A percentile compares a stretch with the other conserved stretches of the same genome.
Conservation (phyloP, 2,329 filamentous ascomycete species). For the Byssochlamys sp. region DNA sequence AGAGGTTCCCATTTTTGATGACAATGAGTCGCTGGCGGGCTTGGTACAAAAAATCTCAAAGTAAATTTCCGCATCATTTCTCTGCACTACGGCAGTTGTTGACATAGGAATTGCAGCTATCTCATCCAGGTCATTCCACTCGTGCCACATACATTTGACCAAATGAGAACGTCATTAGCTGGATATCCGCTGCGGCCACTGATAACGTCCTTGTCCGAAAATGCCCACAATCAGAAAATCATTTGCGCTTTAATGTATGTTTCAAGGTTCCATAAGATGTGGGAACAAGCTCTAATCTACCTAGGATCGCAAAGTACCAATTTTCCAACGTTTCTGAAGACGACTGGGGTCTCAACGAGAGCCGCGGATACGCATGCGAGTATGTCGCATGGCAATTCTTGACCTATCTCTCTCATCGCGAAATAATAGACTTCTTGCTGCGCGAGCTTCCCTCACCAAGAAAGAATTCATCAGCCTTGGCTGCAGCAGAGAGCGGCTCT, state of each 20-base stretch:
- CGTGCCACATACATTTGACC: slow-evolving; percentile 36
- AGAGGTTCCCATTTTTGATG: slow-evolving; percentile 33
- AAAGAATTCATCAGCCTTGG: slow-evolving; percentile 9
- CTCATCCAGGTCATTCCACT: slow-evolving; percentile 31
- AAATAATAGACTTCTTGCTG: slow-evolving; percentile 49
- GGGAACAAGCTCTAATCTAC: not conserved
- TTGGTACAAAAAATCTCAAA: slow-evolving; percentile 32
- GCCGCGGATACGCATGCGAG: slow-evolving; percentile 50
- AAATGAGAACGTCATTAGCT: slow-evolving; percentile 30
- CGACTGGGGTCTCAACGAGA: slow-evolving; percentile 48
- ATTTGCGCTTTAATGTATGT: slow-evolving; percentile 45
- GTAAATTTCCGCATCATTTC: slow-evolving; percentile 13
- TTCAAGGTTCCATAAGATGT: not conserved
- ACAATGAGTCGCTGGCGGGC: slow-evolving; percentile 29
- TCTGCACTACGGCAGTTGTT: not conserved
- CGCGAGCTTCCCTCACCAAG: slow-evolving; percentile 37
- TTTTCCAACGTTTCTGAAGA: slow-evolving; percentile 44
- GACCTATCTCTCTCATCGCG: slow-evolving; percentile 45
- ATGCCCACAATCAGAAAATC: slow-evolving; percentile 35
- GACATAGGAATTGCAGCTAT: slow-evolving; percentile 20
- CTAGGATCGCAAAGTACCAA: slow-evolving; percentile 48
- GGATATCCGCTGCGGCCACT: slow-evolving; percentile 31
- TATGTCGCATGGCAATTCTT: slow-evolving; percentile 55
- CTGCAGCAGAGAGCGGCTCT: slow-evolving; percentile 14
- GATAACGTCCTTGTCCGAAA: slow-evolving; percentile 29